phyloP scores from a whole-genome alignment of 164 flowering plant species.

The Macadamia tetraphylla region DNA sequence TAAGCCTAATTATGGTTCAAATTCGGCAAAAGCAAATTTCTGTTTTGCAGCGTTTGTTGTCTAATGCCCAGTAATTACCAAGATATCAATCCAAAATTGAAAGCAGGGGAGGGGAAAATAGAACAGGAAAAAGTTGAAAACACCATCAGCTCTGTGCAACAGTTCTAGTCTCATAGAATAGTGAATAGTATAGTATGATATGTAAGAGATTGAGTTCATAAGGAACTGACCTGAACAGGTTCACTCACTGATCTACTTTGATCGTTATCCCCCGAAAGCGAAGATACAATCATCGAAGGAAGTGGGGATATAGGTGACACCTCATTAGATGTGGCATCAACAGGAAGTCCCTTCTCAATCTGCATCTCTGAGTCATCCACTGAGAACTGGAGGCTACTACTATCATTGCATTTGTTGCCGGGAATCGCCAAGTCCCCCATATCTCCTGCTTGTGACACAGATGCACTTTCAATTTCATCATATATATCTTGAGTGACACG shows the following conservation, averaged over 20 bases:
- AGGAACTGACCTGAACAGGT: constrained; percentile 7
- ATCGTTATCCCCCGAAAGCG: constrained; percentile 21
- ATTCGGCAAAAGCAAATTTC: too few species aligned
- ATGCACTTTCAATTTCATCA: constrained; percentile 44
- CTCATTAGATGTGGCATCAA: background rate
- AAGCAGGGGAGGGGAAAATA: too few species aligned
- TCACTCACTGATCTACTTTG: constrained; percentile 2
- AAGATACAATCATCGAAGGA: constrained; percentile 21
- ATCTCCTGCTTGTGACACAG: constrained; percentile 75
- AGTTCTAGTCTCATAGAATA: too few species aligned
- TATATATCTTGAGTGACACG: constrained; percentile 6
- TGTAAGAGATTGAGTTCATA: background rate
- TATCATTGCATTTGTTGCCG: constrained; percentile 37
- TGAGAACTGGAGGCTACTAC: constrained; percentile 29
- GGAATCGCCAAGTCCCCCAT: constrained; percentile 59
- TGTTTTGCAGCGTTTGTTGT: too few species aligned
- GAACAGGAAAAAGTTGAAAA: too few species aligned
- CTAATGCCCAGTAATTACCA: too few species aligned
- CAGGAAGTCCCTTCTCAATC: constrained; percentile 23
- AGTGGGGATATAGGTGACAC: constrained; percentile 10
- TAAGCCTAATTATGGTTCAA: too few species aligned
- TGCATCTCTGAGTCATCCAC: constrained; percentile 22
- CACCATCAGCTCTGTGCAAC: too few species aligned
- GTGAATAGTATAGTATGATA: background rate
- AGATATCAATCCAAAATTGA: too few species aligned